phyloP scores from a whole-genome alignment of 352 stramenopile species.

The Pythium phragmitis region DNA sequence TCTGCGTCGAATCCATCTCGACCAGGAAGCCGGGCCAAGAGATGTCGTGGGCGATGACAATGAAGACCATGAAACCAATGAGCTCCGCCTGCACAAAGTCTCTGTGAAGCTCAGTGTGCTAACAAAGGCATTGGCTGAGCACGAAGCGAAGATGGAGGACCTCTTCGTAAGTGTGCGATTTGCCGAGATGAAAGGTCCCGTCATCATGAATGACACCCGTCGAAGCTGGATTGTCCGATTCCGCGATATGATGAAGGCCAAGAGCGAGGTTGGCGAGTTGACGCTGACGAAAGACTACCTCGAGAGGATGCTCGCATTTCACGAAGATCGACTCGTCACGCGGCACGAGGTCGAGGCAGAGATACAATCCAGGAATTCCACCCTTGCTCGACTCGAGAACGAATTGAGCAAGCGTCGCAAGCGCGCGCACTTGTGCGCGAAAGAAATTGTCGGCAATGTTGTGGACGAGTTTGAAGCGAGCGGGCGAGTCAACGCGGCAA shows the following conservation, averaged over 20 bases:
- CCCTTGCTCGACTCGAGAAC: constrained; percentile 33
- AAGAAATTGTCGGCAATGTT: constrained; percentile 25
- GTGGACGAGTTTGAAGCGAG: constrained; percentile 28
- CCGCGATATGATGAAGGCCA: constrained; percentile 29
- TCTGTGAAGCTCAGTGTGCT: constrained; percentile 30
- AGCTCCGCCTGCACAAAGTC: constrained; percentile 23
- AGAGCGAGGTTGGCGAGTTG: constrained; percentile 22
- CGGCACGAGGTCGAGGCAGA: constrained; percentile 10
- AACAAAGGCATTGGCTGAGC: constrained; percentile 23
- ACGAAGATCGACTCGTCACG: constrained; percentile 13
- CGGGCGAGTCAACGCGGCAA: constrained; percentile 16
- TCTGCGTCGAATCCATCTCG: neutral
- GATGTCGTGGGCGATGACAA: neutral
- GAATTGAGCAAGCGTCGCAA: constrained; percentile 37
- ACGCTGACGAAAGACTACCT: constrained; percentile 15
- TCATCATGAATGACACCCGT: constrained; percentile 42
- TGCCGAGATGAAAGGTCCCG: constrained; percentile 32
- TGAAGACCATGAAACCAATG: constrained; percentile 13
- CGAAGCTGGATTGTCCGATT: constrained; percentile 34
- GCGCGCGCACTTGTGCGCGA: constrained; percentile 30
- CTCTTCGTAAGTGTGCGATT: constrained; percentile 28
- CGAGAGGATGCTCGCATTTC: constrained; percentile 15
- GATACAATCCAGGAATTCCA: constrained; percentile 28
- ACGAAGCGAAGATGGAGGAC: constrained; percentile 35
- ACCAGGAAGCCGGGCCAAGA: neutral